Evolutionary conservation across 225 moss, liverwort and hornwort genomes (phyloP), one percentile per base, ranked within the genome.

Genomic region (Neckera pumila): DNA sequence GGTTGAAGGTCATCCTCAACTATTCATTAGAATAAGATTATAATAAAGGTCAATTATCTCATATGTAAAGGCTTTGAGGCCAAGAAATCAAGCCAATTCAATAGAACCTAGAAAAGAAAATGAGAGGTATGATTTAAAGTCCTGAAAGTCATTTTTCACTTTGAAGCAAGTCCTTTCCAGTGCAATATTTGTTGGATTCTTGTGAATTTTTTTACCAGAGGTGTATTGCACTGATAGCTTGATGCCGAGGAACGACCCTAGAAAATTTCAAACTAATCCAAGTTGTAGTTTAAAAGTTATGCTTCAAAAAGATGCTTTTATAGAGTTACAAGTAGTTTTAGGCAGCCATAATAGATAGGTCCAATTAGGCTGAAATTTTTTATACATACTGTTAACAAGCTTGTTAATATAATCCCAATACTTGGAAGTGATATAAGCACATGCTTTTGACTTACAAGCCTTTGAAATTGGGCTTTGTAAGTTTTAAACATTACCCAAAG

Each of bases 321-420:
- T 10, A 3, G 7, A 36, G 1, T 11, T 20, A 20, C 0, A 0
- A 6, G 18, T 1, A n/a, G 6, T 11, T 36, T 36, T 2, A 10
- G 1, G 12, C 2, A n/a, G 0, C 11, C 12, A 21, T n/a, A 2
- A 21, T 7, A n/a, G 4, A 67, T 67, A 21, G 10, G 12, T 11
- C 1, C 0, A n/a, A n/a, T 21, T n/a, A 6, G 12, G 4, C 5
- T 67, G 3, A 20, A 67, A 21, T 22, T 22, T n/a, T 67, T 6
- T 22, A 22, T 12, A 22, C 1, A 21, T n/a, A 67, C 0, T 22
- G 1, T 21, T 6, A n/a, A n/a, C 3, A 11, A 36, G 11, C 1
- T 36, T n/a, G 20, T 36, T 36, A 20, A 21, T 0, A 66, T 38
- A 67, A 21, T n/a, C 6, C 2, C 1, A 12, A 67, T n/a, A n/a